Conservation (phyloP, 257 asterid species). For the Solanum bulbocastanum region DNA sequence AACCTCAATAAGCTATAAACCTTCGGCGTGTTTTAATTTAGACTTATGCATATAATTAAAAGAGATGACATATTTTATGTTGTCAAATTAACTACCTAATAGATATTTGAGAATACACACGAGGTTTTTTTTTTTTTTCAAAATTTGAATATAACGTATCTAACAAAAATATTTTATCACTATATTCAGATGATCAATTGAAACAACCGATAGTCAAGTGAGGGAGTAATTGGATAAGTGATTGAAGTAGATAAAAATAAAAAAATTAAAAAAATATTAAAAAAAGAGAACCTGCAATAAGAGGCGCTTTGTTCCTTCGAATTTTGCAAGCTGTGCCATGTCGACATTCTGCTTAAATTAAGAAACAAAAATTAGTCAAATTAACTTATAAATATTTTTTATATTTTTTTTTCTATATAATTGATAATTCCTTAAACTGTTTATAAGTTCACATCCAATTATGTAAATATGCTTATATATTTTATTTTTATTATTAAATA, state of each 20-base stretch:
- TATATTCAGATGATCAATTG: too few relatives aligned
- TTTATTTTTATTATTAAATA: too few relatives aligned
- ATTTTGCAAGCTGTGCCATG: constrained; percentile 42
- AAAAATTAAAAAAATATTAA: neutral
- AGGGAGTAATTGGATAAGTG: neutral
- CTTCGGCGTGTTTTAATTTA: too few relatives aligned
- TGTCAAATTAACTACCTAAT: neutral
- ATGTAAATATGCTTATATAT: neutral
- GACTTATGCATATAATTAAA: neutral
- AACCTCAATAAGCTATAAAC: neutral
- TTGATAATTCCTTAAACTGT: neutral
- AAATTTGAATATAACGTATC: neutral
- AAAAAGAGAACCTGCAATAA: neutral
- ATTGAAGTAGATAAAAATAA: neutral
- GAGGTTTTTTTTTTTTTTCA: too few relatives aligned
- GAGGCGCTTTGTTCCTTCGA: neutral
- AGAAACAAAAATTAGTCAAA: neutral
- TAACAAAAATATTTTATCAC: neutral
- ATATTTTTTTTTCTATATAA: neutral
- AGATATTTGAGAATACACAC: neutral
- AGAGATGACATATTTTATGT: neutral
- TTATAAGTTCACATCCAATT: neutral
- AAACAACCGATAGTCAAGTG: too few relatives aligned
- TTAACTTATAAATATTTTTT: neutral
- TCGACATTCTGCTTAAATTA: constrained; percentile 32